phyloP scores from a whole-genome alignment of 1,284 basidiomycete genomes.

The Pterula multifida region DNA sequence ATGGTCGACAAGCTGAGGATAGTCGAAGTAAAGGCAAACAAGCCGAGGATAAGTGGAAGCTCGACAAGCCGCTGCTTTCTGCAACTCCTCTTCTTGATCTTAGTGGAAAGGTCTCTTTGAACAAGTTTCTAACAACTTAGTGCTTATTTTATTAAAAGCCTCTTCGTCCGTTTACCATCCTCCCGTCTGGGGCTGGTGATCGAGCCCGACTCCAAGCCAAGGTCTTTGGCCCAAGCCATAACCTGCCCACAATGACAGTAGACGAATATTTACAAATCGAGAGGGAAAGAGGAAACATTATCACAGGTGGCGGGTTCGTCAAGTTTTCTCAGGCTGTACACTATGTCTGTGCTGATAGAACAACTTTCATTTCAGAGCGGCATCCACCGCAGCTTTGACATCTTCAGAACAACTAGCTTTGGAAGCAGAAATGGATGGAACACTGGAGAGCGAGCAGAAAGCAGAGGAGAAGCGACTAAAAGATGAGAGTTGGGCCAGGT shows the following conservation, averaged over 20 bases:
- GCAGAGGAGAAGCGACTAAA: conserved; percentile 69
- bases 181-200: conserved; percentile 60
- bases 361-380: conserved; percentile 36
- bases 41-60: conserved; percentile 61
- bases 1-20: conserved; percentile 23
- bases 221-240: conserved; percentile 82
- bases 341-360: not conserved
- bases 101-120: conserved; percentile 59
- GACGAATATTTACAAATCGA: conserved; percentile 94
- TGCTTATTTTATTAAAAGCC: conserved; percentile 32
- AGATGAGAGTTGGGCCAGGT: conserved; percentile 82
- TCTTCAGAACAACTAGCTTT: conserved; percentile 67
- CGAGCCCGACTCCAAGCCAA: conserved; percentile 62
- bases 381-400: conserved; percentile 56
- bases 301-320: conserved; percentile 76
- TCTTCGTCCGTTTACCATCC: conserved; percentile 80
- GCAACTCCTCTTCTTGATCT: conserved; percentile 63
- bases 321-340: conserved; percentile 7
- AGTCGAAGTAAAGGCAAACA: conserved; percentile 23
- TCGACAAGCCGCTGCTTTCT: conserved; percentile 48
- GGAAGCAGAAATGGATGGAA: conserved; percentile 80
- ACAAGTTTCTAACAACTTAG: conserved; percentile 2
- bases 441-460: conserved; percentile 54
- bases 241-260: conserved; percentile 91
- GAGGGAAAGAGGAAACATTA: conserved; percentile 72